Base-by-base conservation (phyloP, 139 green algal genomes). In the Tetradesmus lagerheimii region DNA sequence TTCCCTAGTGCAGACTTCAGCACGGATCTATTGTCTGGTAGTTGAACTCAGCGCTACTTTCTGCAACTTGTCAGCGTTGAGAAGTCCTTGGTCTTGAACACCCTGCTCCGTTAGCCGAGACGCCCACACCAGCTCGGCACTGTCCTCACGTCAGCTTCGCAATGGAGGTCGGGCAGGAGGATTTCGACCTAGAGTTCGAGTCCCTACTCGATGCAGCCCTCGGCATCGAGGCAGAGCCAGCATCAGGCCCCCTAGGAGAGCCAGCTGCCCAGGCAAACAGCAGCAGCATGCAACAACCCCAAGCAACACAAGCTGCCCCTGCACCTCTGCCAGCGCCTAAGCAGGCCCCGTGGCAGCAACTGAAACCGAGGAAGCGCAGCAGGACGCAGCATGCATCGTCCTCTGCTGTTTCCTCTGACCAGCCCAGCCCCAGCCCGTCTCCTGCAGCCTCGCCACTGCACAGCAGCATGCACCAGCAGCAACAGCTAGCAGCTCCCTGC, bases 161-260 rank as follows among this genome's bases (percentile, higher is more conserved):
- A 45, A 88, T 88, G 82, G 82, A 77, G 18, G 47, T 16, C 20
- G 50, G 53, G 81, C 81, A 76, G 27, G 81, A 75, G 39, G 47
- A 86, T 47, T 27, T 86, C 16, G 83, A 88, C 34, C 4, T 39
- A 12, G 83, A 80, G 6, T 66, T 88, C 47, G 83, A 88, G 62
- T 43, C 83, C 0, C 41, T 88, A 64, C 71, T 88, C 3, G 83
- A 88, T 88, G 39, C 38, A 25, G 83, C 83, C 4, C 38, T 88
- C 15, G 83, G 83, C 64, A 64, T 88, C 27, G 83, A 80, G 25
- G 23, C 38, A 45, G 64, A 66, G 71, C 71, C n/a, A 0, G 71
- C 71, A 79, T n/a, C n/a, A n/a, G n/a, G n/a, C n/a, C n/a, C n/a
- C n/a, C n/a, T n/a, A 79, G 71, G 1, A 29, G 71, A 3, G 71